phyloP scores from a whole-genome alignment of 1,284 basidiomycete genomes.

The Papiliotrema flavescens region DNA sequence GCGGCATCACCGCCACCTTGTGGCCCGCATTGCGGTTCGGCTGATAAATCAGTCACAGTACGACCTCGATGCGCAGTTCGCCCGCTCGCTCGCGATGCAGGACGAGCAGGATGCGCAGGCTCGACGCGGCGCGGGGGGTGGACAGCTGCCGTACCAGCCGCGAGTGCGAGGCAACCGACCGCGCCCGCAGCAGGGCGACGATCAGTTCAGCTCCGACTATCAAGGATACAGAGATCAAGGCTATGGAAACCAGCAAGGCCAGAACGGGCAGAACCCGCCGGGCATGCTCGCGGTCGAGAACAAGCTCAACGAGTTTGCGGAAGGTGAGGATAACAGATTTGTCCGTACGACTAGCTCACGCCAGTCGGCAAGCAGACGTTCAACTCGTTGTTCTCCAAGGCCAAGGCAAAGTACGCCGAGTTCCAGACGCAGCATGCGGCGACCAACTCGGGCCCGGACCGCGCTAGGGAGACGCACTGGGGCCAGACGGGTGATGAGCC shows the following conservation, averaged over 20 bases:
- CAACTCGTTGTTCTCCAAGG: slow-evolving; percentile 34
- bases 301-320: slow-evolving; percentile 40
- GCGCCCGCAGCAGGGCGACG: slow-evolving; percentile 10
- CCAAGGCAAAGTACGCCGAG: slow-evolving; percentile 41
- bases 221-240: not conserved
- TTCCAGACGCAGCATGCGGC: slow-evolving; percentile 21
- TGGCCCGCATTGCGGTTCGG: not conserved
- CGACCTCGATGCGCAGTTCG: slow-evolving; percentile 46
- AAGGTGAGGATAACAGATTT: slow-evolving; percentile 24
- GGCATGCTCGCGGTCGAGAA: slow-evolving; percentile 44
- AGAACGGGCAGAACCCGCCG: slow-evolving; percentile 16
- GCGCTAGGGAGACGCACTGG: slow-evolving; percentile 10
- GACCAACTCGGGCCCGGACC: slow-evolving; percentile 3
- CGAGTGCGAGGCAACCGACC: slow-evolving; percentile 26
- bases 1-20: not conserved
- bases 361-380: slow-evolving; percentile 43
- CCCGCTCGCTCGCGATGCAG: slow-evolving; percentile 41
- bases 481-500: not conserved
- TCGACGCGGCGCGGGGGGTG: slow-evolving; percentile 4
- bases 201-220: not conserved
- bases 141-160: slow-evolving; percentile 40
- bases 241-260: not conserved
- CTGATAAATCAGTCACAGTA: slow-evolving; percentile 34
- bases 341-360: not conserved
- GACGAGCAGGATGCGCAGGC: slow-evolving; percentile 35